phyloP scores from a whole-genome alignment of 129 eudicot species.

The Kitagawia praeruptora region DNA sequence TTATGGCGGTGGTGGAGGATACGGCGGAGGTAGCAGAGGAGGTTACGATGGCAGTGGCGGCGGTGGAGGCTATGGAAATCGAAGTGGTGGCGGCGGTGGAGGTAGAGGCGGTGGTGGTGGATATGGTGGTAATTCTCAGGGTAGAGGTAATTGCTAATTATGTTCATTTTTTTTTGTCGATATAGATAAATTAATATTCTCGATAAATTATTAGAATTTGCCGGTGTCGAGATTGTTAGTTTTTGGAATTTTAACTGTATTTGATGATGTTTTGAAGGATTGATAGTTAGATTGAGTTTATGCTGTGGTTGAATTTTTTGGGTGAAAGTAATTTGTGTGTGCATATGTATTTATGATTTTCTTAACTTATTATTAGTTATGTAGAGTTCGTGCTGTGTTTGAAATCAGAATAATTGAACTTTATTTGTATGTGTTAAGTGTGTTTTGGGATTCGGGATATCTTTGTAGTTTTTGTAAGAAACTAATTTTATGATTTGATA shows the following conservation, averaged over 20 bases:
- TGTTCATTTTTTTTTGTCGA: too few species aligned
- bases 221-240: not conserved
- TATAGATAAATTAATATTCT: not conserved
- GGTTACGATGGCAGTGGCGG: conserved; percentile 39
- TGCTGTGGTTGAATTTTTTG: not conserved
- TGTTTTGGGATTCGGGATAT: not conserved
- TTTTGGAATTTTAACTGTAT: too few species aligned
- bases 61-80: too few species aligned
- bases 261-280: not conserved
- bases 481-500: not conserved
- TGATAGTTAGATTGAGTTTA: not conserved
- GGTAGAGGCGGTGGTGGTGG: conserved; percentile 32
- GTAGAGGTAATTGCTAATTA: conserved; percentile 27
- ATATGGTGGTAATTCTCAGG: conserved; percentile 37
- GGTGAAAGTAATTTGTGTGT: not conserved
- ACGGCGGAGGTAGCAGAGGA: conserved; percentile 34
- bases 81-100: conserved; percentile 29
- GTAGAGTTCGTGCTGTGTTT: not conserved
- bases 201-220: too few species aligned
- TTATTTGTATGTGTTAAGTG: not conserved
- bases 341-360: not conserved
- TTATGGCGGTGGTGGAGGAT: conserved; percentile 3
- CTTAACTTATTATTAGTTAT: not conserved
- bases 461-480: not conserved
- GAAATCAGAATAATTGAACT: not conserved